Evolutionary conservation across 2,329 filamentous ascomycete species (phyloP), one percentile per base, ranked within the genome.

Genomic region (Fusarium tricinctum): DNA sequence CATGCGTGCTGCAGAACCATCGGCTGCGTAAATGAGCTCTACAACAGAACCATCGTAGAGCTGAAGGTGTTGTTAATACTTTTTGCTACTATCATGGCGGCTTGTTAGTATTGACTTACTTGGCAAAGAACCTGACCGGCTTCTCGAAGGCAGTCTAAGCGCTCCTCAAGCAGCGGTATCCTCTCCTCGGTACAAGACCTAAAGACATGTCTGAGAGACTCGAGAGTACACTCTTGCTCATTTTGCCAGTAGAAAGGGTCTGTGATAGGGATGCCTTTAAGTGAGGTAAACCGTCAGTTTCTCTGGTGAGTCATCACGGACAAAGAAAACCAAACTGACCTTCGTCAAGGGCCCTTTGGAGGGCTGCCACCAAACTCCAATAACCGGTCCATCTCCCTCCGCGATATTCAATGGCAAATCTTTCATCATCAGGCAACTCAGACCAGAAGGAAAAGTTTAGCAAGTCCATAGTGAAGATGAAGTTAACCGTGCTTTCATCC

Each of bases 361-460:
- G 79, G 22, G 92, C 88, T 23, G 96, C 96, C 20, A 98, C 93
- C 57, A 99, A 81, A 77, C 94, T 97, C 90, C 92, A 97, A 79
- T 99, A 99, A 5, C 96, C 96, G 0, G 94, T 97, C 93, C 94
- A 98, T 58, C 81, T 88, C 78, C 88, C 90, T 28, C 89, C 94
- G 45, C 86, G 87, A 79, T 97, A 98, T 58, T 92, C 90, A 42
- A 99, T 86, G 12, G 91, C 87, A 78, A 95, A 99, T 13, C 93
- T 86, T 73, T 95, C 89, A 7, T 89, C 85, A 13, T 92, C 89
- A 1, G 83, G 79, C 44, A 80, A 76, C 52, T 92, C 90, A 15
- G 93, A 97, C 96, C 96, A 99, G 78, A 99, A 99, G 22, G 91
- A 97, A 77, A 98, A 99, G 77, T 99, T 99, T 50, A 99, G 82